Conservation (phyloP, 805 yeast genomes). For the Sugiyamaella floridensis region DNA sequence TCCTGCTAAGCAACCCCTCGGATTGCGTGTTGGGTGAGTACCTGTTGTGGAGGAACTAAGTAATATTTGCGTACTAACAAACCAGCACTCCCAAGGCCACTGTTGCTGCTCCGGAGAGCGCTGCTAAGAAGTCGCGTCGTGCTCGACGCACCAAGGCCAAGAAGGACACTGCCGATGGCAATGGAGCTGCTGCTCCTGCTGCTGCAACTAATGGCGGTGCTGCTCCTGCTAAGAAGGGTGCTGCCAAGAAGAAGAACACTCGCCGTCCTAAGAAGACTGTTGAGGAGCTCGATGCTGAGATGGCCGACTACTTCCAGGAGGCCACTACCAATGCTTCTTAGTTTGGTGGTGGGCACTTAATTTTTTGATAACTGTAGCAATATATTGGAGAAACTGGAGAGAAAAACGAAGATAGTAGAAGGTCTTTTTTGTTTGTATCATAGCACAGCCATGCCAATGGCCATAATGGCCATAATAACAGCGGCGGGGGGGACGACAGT, state of each 20-base stretch:
- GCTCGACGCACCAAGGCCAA: slow-evolving; percentile 15
- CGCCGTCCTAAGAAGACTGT: slow-evolving; percentile 58
- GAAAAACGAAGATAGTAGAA: background rate
- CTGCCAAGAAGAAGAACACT: slow-evolving; percentile 17
- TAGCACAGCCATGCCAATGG: background rate
- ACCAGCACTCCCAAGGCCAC: background rate
- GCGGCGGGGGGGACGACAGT: too few relatives aligned
- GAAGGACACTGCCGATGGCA: slow-evolving; percentile 18
- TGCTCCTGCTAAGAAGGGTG: slow-evolving; percentile 8
- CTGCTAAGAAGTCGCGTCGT: slow-evolving; percentile 10
- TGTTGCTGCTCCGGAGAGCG: slow-evolving; percentile 9
- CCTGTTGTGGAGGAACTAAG: background rate
- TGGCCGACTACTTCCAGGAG: slow-evolving; percentile 79
- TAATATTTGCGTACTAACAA: background rate
- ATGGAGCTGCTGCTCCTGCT: slow-evolving; percentile 10
- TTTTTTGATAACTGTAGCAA: too few relatives aligned
- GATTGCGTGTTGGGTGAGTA: slow-evolving; percentile 55
- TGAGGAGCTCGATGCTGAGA: slow-evolving; percentile 94
- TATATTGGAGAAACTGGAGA: background rate
- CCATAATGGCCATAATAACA: too few relatives aligned
- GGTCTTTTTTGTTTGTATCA: too few relatives aligned
- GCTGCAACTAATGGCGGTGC: slow-evolving; percentile 12
- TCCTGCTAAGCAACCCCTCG: slow-evolving; percentile 61
- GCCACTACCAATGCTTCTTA: background rate
- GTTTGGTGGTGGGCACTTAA: too few relatives aligned